phyloP scores from a whole-genome alignment of 768 basidiomycete species.

The Harrya chromipes region DNA sequence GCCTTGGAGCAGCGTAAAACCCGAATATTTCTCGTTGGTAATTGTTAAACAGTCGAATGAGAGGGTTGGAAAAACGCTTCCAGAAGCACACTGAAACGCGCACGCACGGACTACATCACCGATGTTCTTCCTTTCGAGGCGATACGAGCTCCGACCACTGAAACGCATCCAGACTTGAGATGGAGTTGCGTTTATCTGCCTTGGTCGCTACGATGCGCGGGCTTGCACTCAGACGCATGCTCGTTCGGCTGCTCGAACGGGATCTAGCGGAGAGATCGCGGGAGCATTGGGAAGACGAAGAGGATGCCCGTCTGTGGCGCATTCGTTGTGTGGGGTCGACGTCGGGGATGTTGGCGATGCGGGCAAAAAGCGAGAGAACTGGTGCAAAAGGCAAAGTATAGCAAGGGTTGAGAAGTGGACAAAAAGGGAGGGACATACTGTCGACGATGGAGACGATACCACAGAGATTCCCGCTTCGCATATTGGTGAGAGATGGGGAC shows the following conservation, averaged over 20 bases:
- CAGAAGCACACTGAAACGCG: neutral
- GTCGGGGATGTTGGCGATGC: slow-evolving; percentile 65
- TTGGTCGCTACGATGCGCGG: slow-evolving; percentile 32
- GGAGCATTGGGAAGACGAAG: slow-evolving; percentile 59
- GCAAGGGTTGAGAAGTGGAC: neutral
- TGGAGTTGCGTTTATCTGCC: slow-evolving; percentile 29
- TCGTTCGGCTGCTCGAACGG: slow-evolving; percentile 42
- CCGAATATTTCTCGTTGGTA: neutral
- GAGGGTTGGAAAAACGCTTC: neutral
- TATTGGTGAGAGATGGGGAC: slow-evolving; percentile 43
- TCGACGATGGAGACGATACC: slow-evolving; percentile 85
- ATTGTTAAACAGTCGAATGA: slow-evolving; percentile 5
- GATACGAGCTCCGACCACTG: slow-evolving; percentile 34
- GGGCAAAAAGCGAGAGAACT: slow-evolving; percentile 82
- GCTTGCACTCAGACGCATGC: slow-evolving; percentile 32
- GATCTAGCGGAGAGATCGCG: slow-evolving; percentile 37
- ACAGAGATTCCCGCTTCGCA: slow-evolving; percentile 45
- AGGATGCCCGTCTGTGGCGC: slow-evolving; percentile 76
- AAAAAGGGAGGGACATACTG: slow-evolving; percentile 43
- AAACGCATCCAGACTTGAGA: slow-evolving; percentile 31
- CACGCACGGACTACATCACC: slow-evolving; percentile 2
- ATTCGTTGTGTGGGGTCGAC: slow-evolving; percentile 78
- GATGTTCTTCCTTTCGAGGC: slow-evolving; percentile 29
- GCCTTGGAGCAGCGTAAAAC: neutral
- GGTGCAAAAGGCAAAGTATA: neutral